Evolutionary conservation across 176 grass and related monocot genomes (phyloP).

Genomic region (Oryza coarctata): DNA sequence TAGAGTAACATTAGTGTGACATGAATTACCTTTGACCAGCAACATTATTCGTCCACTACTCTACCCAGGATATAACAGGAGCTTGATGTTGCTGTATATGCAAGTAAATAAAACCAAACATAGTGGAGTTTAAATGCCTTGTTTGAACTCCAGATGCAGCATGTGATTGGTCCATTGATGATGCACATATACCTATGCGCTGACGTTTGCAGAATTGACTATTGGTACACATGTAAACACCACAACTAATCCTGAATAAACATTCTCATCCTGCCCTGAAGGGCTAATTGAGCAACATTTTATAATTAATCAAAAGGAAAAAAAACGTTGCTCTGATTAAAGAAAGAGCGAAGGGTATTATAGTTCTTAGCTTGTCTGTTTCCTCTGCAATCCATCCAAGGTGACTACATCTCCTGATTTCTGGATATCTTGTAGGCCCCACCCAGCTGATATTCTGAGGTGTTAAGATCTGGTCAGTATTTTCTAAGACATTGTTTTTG

Average conservation of each 20-base stretch:
- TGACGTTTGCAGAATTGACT: not conserved
- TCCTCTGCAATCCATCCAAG: conserved; percentile 3
- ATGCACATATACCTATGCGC: not conserved
- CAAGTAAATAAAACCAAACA: not conserved
- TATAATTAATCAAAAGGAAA: not conserved
- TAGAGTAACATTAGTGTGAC: no score
- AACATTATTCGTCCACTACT: not conserved
- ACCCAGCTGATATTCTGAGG: not conserved
- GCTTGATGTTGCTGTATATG: not conserved
- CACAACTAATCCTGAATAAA: not conserved
- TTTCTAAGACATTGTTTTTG: not conserved
- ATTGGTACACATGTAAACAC: not conserved
- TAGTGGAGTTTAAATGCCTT: not conserved
- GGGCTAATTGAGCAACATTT: not conserved
- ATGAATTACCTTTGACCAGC: not conserved
- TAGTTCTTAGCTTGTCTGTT: not conserved
- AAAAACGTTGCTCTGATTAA: not conserved
- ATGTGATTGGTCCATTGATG: not conserved
- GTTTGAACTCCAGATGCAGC: not conserved
- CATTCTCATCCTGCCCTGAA: not conserved
- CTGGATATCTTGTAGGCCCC: conserved; percentile 1
- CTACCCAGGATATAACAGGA: not conserved
- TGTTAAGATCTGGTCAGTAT: not conserved
- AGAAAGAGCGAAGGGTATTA: not conserved
- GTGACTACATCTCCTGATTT: not conserved